Conservation (phyloP, 1,139 yeast genomes). For the Pichia sp. region DNA sequence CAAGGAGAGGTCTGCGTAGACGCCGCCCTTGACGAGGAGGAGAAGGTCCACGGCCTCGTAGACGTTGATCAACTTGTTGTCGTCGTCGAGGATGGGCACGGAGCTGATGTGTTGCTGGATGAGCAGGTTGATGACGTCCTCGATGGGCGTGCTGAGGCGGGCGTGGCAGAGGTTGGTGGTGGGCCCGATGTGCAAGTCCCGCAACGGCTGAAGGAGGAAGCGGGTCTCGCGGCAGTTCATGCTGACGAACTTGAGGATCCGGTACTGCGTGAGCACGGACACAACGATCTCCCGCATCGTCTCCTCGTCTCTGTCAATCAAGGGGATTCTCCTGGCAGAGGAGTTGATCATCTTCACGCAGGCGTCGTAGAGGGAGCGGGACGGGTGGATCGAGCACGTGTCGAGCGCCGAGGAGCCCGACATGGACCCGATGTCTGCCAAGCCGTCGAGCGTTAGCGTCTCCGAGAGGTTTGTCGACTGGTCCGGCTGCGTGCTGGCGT, state of each 20-base stretch:
- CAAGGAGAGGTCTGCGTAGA: slow-evolving; percentile 83
- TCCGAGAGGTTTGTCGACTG: slow-evolving; percentile 63
- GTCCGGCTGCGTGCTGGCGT: slow-evolving; percentile 88
- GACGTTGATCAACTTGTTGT: slow-evolving; percentile 72
- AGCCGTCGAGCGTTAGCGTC: slow-evolving; percentile 76
- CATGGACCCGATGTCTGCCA: slow-evolving; percentile 17
- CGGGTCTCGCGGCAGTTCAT: slow-evolving; percentile 93
- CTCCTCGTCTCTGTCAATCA: slow-evolving; percentile 90
- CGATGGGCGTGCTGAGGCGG: slow-evolving; percentile 87
- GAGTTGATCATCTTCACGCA: slow-evolving; percentile 89
- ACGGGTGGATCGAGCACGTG: slow-evolving; percentile 87
- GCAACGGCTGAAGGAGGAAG: slow-evolving; percentile 72
- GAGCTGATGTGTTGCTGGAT: slow-evolving; percentile 81
- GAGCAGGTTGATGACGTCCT: slow-evolving; percentile 83
- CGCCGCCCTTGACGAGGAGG: slow-evolving; percentile 90
- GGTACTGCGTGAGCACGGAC: slow-evolving; percentile 90
- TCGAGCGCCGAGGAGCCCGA: slow-evolving; percentile 81
- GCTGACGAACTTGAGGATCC: slow-evolving; percentile 92
- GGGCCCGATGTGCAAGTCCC: slow-evolving; percentile 61
- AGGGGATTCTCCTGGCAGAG: slow-evolving; percentile 88
- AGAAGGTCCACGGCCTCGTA: slow-evolving; percentile 96
- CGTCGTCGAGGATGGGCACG: slow-evolving; percentile 80
- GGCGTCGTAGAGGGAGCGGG: slow-evolving; percentile 85
- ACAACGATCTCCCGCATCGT: slow-evolving; percentile 93
- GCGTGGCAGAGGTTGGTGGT: slow-evolving; percentile 67